Evolutionary conservation across 257 asterid species (phyloP), one percentile per base, ranked within the genome.

Genomic region (Mentha longifolia): DNA sequence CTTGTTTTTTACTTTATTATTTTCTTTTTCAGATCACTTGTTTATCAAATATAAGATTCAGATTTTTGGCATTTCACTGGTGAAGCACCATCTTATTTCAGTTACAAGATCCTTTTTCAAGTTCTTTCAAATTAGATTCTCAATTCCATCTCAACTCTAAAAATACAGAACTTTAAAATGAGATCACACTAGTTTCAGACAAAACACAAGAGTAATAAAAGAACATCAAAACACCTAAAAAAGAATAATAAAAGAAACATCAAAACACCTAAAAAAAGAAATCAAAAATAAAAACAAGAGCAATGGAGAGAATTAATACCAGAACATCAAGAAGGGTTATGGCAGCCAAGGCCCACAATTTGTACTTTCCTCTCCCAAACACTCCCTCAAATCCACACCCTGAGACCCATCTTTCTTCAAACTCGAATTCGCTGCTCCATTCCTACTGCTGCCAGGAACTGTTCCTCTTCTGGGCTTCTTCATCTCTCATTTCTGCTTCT

Each of bases 261-360:
- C n/a, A n/a, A n/a, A n/a, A n/a, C n/a, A n/a, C n/a, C n/a, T n/a
- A n/a, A n/a, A n/a, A n/a, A n/a, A n/a, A n/a, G n/a, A n/a, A n/a
- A n/a, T n/a, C n/a, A n/a, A n/a, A n/a, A n/a, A n/a, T n/a, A n/a
- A n/a, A n/a, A n/a, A n/a, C n/a, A n/a, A n/a, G n/a, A n/a, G n/a
- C n/a, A n/a, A n/a, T n/a, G n/a, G n/a, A n/a, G n/a, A n/a, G n/a
- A n/a, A n/a, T n/a, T n/a, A n/a, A n/a, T n/a, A 95, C 99, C 98
- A 95, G 83, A 83, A 95, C 77, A 79, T 95, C 99, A 50, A 91
- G 87, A 81, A 88, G 60, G 56, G 88, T 65, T 9, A 95, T 88
- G 57, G 90, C 99, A 78, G 80, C 78, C 74, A 95, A 80, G 51
- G 86, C 97, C 99, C 99, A 95, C 70, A 95, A 73, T 72, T 95